A percentile compares a stretch with the other conserved stretches of the same genome.
phyloP scores from a whole-genome alignment of 78 protist genomes.

The Dictyostelium capitatum region DNA sequence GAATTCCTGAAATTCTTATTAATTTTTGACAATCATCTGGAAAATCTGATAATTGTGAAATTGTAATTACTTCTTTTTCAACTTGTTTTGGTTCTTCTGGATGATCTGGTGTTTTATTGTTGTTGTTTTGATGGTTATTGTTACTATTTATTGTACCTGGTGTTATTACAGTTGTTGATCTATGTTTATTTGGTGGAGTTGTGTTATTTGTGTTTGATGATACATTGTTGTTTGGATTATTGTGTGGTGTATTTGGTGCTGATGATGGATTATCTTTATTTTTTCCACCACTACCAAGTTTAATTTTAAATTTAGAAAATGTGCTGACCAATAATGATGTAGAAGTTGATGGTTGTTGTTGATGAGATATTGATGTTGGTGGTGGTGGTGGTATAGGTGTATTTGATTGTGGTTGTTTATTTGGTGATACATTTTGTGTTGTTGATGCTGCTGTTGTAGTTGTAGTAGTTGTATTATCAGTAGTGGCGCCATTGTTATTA shows the following conservation, averaged over 20 bases:
- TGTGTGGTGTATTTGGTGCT: not conserved
- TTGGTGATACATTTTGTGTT: not conserved
- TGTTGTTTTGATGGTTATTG: not conserved
- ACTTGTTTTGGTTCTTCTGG: constrained; percentile 20
- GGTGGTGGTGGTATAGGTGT: not conserved
- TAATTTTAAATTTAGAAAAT: constrained; percentile 13
- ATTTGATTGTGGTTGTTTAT: not conserved
- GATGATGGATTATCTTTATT: constrained; percentile 2
- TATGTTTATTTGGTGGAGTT: not conserved
- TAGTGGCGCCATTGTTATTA: too few relatives aligned
- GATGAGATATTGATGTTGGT: not conserved
- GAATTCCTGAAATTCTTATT: constrained; percentile 33
- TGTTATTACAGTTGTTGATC: not conserved
- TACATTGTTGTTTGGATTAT: not conserved
- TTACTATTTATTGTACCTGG: not conserved
- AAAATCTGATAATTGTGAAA: constrained; percentile 8
- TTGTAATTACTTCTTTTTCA: constrained; percentile 47
- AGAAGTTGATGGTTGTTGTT: not conserved
- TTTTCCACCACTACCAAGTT: not conserved
- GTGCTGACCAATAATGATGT: not conserved
- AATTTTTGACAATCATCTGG: constrained; percentile 71
- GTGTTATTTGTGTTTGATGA: not conserved
- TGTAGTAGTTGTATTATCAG: not conserved
- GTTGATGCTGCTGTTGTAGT: not conserved
- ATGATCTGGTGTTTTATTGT: constrained; percentile 3